Conservation (phyloP, 2,329 filamentous ascomycete genomes). For the Drechmeria coniospora region DNA sequence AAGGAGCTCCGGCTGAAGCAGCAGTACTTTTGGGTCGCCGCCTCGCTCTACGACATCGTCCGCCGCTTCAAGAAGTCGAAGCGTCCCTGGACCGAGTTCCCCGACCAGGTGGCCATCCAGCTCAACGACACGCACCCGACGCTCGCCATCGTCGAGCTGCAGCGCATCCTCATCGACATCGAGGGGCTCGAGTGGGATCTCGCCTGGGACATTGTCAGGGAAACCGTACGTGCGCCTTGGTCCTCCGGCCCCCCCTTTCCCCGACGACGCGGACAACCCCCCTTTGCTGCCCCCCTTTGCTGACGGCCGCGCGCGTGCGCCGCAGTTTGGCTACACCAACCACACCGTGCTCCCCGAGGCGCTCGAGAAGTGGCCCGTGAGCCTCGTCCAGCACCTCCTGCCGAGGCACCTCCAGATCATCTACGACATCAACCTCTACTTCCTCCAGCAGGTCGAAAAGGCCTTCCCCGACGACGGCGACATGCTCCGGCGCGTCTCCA, state of each 20-base stretch:
- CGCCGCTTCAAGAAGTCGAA: slow-evolving; percentile 96
- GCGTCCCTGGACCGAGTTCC: slow-evolving; percentile 79
- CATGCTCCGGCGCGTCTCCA: slow-evolving; percentile 73
- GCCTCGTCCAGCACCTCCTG: slow-evolving; percentile 78
- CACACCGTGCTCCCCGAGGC: slow-evolving; percentile 96
- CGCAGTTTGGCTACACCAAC: slow-evolving; percentile 92
- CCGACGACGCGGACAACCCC: slow-evolving; percentile 2
- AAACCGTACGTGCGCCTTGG: slow-evolving; percentile 35
- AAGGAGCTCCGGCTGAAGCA: slow-evolving; percentile 97
- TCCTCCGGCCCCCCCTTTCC: background rate
- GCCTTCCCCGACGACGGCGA: slow-evolving; percentile 82
- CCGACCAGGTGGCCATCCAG: slow-evolving; percentile 91
- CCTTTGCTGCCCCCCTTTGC: too few relatives aligned
- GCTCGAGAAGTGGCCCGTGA: slow-evolving; percentile 95
- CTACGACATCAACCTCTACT: slow-evolving; percentile 92
- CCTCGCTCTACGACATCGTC: slow-evolving; percentile 90
- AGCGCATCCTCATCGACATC: slow-evolving; percentile 77
- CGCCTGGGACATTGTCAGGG: slow-evolving; percentile 69
- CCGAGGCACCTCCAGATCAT: slow-evolving; percentile 94
- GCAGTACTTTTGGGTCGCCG: slow-evolving; percentile 99
- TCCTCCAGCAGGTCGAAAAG: slow-evolving; percentile 82
- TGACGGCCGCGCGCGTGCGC: background rate
- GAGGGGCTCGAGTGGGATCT: slow-evolving; percentile 89
- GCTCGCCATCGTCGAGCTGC: slow-evolving; percentile 86
- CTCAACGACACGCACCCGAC: slow-evolving; percentile 97